Conservation (phyloP, 805 yeast genomes). For the Millerozyma acaciae region DNA sequence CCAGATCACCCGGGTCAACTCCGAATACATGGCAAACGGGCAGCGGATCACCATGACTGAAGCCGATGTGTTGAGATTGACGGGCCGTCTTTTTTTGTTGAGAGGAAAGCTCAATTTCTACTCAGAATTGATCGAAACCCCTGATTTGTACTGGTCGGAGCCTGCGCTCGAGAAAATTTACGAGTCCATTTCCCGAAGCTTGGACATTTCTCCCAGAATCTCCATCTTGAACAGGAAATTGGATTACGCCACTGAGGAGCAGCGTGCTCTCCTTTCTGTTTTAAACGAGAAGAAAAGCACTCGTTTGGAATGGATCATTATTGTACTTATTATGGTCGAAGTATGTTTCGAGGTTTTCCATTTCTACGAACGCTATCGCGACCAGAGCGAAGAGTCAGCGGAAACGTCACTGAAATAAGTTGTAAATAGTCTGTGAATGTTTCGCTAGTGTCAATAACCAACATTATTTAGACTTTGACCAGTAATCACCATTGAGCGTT, state of each 20-base stretch:
- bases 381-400: too few species aligned
- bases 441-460: too few species aligned
- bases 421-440: too few species aligned
- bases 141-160: constrained; percentile 91
- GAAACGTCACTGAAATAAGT: too few species aligned
- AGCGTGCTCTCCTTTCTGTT: constrained; percentile 69
- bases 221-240: constrained; percentile 76
- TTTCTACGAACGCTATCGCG: constrained; percentile 60
- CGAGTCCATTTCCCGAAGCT: constrained; percentile 59
- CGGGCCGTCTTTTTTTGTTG: constrained; percentile 71
- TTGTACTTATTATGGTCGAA: constrained; percentile 76
- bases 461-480: too few species aligned
- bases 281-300: constrained; percentile 73
- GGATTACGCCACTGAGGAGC: constrained; percentile 89
- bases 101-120: constrained; percentile 82
- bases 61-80: constrained; percentile 59
- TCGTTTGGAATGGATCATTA: constrained; percentile 84
- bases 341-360: constrained; percentile 79
- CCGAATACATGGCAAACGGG: constrained; percentile 67
- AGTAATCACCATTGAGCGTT: too few species aligned
- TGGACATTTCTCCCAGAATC: constrained; percentile 77
- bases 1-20: constrained; percentile 55
- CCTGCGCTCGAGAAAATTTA: constrained; percentile 79
- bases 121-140: constrained; percentile 86
- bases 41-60: constrained; percentile 41